phyloP scores from a whole-genome alignment of 495 filamentous ascomycete species.

The Xylaria sp. region DNA sequence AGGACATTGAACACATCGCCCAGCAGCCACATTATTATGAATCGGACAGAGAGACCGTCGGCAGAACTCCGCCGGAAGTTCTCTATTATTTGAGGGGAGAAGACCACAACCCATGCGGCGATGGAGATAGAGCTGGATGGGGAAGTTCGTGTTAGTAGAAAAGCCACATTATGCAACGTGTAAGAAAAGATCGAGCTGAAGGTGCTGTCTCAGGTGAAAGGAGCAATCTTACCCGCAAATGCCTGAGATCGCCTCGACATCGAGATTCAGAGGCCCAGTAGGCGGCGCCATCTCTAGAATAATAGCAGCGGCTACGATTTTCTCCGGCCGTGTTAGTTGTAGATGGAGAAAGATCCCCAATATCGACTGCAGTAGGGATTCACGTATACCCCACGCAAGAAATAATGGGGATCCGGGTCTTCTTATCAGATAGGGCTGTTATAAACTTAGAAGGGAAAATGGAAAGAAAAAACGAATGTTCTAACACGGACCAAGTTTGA shows the following conservation, averaged over 20 bases:
- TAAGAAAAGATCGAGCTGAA: constrained; percentile 7
- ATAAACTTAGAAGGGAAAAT: not conserved
- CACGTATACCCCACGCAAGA: not conserved
- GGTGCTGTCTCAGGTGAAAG: not conserved
- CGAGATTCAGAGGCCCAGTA: constrained; percentile 68
- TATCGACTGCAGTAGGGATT: constrained; percentile 1
- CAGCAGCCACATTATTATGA: constrained; percentile 87
- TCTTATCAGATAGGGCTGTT: not conserved
- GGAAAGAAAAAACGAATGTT: not conserved
- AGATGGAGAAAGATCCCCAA: constrained; percentile 10
- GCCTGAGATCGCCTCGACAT: constrained; percentile 86
- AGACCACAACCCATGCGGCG: constrained; percentile 97
- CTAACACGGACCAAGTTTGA: not conserved
- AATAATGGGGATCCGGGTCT: not conserved
- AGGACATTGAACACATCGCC: constrained; percentile 98
- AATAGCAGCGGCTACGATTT: not conserved
- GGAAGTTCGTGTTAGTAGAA: constrained; percentile 20
- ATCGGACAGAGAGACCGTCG: constrained; percentile 87
- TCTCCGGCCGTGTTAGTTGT: constrained; percentile 11
- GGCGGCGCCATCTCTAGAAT: constrained; percentile 69
- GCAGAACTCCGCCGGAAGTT: constrained; percentile 89
- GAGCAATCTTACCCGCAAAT: constrained; percentile 76
- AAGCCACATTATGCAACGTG: not conserved
- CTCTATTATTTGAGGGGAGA: constrained; percentile 94
- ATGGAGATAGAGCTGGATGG: constrained; percentile 82